A percentile compares a stretch with the other conserved stretches of the same genome.
Conservation (phyloP, 805 yeast species). For the Yarrowia osloensis region DNA sequence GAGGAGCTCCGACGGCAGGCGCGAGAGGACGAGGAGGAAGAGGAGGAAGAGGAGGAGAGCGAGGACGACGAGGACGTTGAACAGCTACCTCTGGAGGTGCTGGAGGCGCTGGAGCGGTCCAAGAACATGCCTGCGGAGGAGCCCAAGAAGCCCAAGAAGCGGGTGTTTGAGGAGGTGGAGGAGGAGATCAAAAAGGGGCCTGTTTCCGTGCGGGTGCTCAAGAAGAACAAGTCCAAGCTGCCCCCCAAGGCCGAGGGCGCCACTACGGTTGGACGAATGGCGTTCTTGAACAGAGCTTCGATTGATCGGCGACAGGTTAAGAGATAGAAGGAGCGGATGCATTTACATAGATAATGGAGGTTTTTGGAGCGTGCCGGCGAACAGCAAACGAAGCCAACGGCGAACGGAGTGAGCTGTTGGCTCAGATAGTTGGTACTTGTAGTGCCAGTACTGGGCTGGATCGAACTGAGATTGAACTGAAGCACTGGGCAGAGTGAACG, state of each 20-base stretch:
- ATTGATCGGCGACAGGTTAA: conserved; percentile 24
- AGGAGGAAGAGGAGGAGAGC: conserved; percentile 33
- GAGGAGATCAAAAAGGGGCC: conserved; percentile 37
- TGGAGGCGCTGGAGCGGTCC: conserved; percentile 30
- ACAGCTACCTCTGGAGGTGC: conserved; percentile 31
- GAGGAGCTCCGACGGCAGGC: conserved; percentile 30
- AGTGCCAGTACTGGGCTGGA: no score
- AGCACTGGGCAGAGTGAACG: no score
- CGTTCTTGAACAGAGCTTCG: conserved; percentile 36
- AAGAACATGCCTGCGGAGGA: conserved; percentile 19
- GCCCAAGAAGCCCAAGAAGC: conserved; percentile 34
- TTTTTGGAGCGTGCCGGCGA: no score
- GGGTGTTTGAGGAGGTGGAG: conserved; percentile 18
- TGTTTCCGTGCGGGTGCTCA: conserved; percentile 38
- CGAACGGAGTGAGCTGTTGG: no score
- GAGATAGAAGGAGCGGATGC: conserved; percentile 3
- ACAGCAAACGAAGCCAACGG: no score
- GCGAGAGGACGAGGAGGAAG: conserved; percentile 37
- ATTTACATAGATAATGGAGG: background rate
- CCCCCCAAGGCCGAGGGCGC: conserved; percentile 36
- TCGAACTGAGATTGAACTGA: no score
- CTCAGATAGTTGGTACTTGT: no score
- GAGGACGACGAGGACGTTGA: conserved; percentile 30
- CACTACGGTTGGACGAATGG: conserved; percentile 36
- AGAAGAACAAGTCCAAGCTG: conserved; percentile 37